Conservation (phyloP, 352 stramenopile species). For the Globisporangium carolinianum region DNA sequence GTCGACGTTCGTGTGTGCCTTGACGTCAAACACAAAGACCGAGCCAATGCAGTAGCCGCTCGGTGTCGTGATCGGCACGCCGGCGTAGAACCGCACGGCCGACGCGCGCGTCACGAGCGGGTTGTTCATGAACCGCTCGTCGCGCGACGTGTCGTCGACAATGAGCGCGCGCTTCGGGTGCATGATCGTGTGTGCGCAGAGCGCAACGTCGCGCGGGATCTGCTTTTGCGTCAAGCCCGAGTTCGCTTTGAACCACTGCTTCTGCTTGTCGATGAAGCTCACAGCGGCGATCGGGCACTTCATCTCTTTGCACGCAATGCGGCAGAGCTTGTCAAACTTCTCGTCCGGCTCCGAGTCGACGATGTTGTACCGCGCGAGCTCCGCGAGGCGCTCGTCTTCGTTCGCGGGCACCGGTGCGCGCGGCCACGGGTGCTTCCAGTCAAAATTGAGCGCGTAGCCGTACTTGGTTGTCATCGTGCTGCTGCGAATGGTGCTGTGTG, state of each 20-base stretch:
- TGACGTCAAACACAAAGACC: slow-evolving; percentile 85
- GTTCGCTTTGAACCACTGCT: slow-evolving; percentile 87
- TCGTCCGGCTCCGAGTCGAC: slow-evolving; percentile 78
- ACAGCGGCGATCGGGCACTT: slow-evolving; percentile 84
- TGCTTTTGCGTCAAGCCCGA: slow-evolving; percentile 75
- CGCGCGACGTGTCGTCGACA: slow-evolving; percentile 74
- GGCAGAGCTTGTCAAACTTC: slow-evolving; percentile 84
- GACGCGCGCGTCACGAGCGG: slow-evolving; percentile 75
- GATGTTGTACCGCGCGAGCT: slow-evolving; percentile 68
- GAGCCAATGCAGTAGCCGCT: slow-evolving; percentile 77
- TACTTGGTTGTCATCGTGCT: slow-evolving; percentile 29
- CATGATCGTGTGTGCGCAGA: slow-evolving; percentile 86
- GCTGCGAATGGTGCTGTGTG: background rate
- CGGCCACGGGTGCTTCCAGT: slow-evolving; percentile 83
- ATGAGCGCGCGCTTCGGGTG: slow-evolving; percentile 74
- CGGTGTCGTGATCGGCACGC: slow-evolving; percentile 73
- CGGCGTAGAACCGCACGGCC: slow-evolving; percentile 78
- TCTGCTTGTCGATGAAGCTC: slow-evolving; percentile 82
- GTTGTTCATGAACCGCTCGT: slow-evolving; percentile 82
- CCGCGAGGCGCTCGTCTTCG: slow-evolving; percentile 59
- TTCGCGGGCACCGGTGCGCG: slow-evolving; percentile 60
- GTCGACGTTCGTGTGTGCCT: slow-evolving; percentile 65
- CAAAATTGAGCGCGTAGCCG: slow-evolving; percentile 76
- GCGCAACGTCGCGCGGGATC: slow-evolving; percentile 75
- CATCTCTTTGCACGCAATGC: slow-evolving; percentile 86